A percentile compares a stretch with the other conserved stretches of the same genome.
Conservation (phyloP, 78 protist genomes). For the Pigoraptor vietnamica region DNA sequence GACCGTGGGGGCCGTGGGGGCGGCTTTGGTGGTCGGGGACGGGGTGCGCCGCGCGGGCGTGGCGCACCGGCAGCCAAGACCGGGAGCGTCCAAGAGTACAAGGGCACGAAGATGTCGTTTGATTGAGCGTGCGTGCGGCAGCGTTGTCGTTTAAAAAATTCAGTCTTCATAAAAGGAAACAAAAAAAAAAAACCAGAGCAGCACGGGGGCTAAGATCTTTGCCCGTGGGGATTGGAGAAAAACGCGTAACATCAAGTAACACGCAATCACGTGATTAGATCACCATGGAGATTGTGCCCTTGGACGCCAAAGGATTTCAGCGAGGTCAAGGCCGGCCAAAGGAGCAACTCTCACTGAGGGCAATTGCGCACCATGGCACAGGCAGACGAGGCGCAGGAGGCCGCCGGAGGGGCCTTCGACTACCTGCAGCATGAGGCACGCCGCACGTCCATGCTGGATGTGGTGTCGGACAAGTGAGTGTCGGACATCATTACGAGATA, state of each 20-base stretch:
- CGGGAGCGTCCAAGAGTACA: background rate
- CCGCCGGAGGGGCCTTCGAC: background rate
- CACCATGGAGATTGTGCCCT: no score
- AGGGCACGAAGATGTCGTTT: background rate
- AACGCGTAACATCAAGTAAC: no score
- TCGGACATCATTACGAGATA: no score
- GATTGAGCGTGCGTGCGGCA: background rate
- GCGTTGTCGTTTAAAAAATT: no score
- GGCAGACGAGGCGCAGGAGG: background rate
- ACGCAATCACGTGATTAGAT: no score
- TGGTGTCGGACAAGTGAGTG: background rate
- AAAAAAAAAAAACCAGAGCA: no score
- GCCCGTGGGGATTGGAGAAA: no score
- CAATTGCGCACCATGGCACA: background rate
- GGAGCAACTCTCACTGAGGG: no score
- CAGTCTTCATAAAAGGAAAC: no score
- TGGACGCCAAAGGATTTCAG: no score
- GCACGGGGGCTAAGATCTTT: no score
- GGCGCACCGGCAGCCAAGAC: background rate
- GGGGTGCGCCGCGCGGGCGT: background rate
- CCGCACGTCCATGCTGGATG: background rate
- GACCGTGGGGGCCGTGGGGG: background rate
- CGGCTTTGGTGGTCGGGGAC: background rate
- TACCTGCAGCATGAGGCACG: background rate
- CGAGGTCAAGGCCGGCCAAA: no score